A percentile compares a stretch with the other conserved stretches of the same genome.
phyloP scores from a whole-genome alignment of 345 rosid genomes.

The Raphanus sativus region DNA sequence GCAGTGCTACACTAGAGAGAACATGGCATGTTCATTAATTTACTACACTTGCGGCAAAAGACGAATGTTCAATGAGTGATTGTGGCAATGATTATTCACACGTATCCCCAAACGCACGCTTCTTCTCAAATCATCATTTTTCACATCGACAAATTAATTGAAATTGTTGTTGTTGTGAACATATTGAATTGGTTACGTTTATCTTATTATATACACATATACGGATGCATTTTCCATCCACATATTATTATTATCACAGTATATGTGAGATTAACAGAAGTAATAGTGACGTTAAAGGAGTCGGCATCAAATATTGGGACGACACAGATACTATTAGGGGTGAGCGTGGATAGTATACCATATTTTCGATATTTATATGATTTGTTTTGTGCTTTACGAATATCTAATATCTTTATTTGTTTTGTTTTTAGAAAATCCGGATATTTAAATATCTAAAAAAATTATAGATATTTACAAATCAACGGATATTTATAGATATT shows the following conservation, averaged over 20 bases:
- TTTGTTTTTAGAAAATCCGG: no score
- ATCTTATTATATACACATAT: not conserved
- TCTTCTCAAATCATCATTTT: conserved; percentile 30
- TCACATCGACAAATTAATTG: conserved; percentile 1
- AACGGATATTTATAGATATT: no score
- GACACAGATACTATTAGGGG: no score
- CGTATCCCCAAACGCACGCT: conserved; percentile 42
- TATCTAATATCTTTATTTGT: no score
- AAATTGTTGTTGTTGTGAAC: not conserved
- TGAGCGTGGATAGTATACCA: no score
- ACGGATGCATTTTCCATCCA: conserved; percentile 15
- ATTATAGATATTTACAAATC: no score
- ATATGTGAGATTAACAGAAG: conserved; percentile 10
- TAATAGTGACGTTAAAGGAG: not conserved
- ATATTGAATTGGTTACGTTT: not conserved
- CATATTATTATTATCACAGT: not conserved
- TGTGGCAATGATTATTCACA: conserved; percentile 40
- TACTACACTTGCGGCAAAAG: conserved; percentile 11
- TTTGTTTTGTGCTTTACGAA: no score
- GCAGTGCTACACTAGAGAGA: not conserved
- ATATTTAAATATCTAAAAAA: no score
- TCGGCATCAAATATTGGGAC: no score
- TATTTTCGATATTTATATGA: no score
- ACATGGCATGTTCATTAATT: conserved; percentile 4
- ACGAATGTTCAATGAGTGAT: conserved; percentile 33